phyloP scores from a whole-genome alignment of 148 eudicot genomes.

The Polygonum aviculare region DNA sequence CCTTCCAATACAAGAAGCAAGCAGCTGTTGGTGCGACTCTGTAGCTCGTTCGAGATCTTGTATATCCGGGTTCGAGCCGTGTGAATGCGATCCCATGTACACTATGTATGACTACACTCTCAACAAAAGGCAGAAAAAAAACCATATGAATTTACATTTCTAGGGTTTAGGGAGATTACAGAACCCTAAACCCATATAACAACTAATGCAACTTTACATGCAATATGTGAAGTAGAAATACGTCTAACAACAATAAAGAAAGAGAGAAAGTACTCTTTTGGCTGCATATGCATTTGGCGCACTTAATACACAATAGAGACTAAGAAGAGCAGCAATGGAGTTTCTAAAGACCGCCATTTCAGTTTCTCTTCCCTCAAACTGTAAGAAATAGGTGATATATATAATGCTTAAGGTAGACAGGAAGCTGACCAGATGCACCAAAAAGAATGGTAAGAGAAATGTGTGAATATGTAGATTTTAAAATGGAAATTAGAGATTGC shows the following conservation, averaged over 20 bases:
- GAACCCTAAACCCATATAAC: too few species aligned
- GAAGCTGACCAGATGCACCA: background rate
- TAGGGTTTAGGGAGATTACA: too few species aligned
- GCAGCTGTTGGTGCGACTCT: slow-evolving; percentile 38
- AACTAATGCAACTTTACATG: background rate
- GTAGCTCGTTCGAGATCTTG: slow-evolving; percentile 25
- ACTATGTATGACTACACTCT: slow-evolving; percentile 42
- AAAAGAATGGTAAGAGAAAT: too few species aligned
- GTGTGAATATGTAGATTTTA: too few species aligned
- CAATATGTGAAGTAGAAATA: background rate
- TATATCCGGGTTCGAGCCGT: slow-evolving; percentile 23
- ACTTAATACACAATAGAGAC: background rate
- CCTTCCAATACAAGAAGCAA: slow-evolving; percentile 58
- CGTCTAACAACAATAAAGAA: background rate
- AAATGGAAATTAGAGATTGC: background rate
- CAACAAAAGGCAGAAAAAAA: background rate
- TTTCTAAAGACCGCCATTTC: background rate
- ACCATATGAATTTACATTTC: background rate
- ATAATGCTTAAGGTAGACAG: background rate
- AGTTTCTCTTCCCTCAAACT: background rate
- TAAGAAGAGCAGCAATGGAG: background rate
- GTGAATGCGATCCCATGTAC: slow-evolving; percentile 56
- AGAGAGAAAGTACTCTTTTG: background rate
- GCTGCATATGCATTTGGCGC: background rate
- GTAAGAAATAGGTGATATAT: background rate